Conservation (phyloP, 2,329 filamentous ascomycete species). For the Colletotrichum tropicale region DNA sequence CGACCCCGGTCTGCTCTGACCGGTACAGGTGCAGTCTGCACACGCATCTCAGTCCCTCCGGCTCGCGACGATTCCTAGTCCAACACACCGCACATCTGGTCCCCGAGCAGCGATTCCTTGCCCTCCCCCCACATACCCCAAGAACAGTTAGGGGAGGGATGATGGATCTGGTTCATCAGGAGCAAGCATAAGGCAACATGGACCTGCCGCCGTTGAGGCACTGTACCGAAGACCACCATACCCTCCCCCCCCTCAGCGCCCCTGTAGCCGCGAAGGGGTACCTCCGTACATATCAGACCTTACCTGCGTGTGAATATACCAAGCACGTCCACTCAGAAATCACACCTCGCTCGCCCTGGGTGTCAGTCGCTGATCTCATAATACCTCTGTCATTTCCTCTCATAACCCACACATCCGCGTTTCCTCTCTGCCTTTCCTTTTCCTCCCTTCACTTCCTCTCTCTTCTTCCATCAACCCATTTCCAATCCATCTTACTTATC, state of each 20-base stretch:
- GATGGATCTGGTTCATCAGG: slow-evolving; percentile 20
- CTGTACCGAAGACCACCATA: slow-evolving; percentile 3
- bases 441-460: background rate
- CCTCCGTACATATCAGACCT: slow-evolving; percentile 2
- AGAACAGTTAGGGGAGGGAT: slow-evolving; percentile 9
- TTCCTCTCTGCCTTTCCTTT: background rate
- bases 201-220: slow-evolving; percentile 11
- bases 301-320: background rate
- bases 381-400: slow-evolving; percentile 8
- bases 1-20: slow-evolving; percentile 11
- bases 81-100: slow-evolving; percentile 24
- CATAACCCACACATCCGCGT: background rate
- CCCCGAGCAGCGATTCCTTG: slow-evolving; percentile 7
- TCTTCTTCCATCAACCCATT: background rate
- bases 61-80: slow-evolving; percentile 8
- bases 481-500: background rate
- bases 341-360: slow-evolving; percentile 1
- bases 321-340: slow-evolving; percentile 4
- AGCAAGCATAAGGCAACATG: slow-evolving; percentile 2
- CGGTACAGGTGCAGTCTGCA: slow-evolving; percentile 7
- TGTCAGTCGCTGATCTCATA: slow-evolving; percentile 17
- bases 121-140: slow-evolving; percentile 4
- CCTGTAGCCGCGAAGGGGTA: slow-evolving; percentile 7
- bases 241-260: background rate
- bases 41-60: slow-evolving; percentile 1